These are phyloP conservation scores for Pythium insidiosum DNA, from an alignment of 352 stramenopile genomes.

Conservation along the genomic window DNA sequence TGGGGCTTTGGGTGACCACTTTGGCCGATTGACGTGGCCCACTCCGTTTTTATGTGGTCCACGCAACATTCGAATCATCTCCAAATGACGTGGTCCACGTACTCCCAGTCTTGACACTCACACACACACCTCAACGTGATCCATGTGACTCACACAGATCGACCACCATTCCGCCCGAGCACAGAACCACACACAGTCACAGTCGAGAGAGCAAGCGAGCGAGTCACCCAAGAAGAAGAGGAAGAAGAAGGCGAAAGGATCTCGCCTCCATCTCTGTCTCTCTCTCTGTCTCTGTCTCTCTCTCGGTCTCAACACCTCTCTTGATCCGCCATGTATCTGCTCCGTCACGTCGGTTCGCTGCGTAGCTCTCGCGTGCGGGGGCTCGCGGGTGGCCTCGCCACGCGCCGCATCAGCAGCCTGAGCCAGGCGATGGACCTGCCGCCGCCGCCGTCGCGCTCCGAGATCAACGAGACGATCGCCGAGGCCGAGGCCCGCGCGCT, in stretches of 20 bases:
- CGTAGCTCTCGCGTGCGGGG: constrained; percentile 12
- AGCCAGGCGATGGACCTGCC: constrained; percentile 29
- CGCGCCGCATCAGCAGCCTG: constrained; percentile 9
- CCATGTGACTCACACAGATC: not conserved
- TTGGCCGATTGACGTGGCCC: not conserved
- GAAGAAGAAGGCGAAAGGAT: no score
- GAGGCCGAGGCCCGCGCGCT: constrained; percentile 45
- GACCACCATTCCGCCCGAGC: constrained; percentile 17
- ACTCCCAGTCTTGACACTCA: no score
- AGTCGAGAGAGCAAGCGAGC: no score
- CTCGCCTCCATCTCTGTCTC: no score
- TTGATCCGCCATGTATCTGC: constrained; percentile 3
- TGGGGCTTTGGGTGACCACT: no score
- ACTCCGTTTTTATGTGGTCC: not conserved
- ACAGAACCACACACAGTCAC: no score
- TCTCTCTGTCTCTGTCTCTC: no score
- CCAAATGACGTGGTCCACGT: no score
- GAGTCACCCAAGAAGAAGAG: no score
- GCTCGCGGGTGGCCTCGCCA: not conserved
- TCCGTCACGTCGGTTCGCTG: constrained; percentile 4
- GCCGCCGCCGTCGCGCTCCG: constrained; percentile 40
- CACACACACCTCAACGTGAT: no score
- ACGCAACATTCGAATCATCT: not conserved
- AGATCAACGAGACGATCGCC: constrained; percentile 63
- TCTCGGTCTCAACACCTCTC: no score